Conservation (phyloP, 495 filamentous ascomycete genomes). For the Penicillium argentinense region DNA sequence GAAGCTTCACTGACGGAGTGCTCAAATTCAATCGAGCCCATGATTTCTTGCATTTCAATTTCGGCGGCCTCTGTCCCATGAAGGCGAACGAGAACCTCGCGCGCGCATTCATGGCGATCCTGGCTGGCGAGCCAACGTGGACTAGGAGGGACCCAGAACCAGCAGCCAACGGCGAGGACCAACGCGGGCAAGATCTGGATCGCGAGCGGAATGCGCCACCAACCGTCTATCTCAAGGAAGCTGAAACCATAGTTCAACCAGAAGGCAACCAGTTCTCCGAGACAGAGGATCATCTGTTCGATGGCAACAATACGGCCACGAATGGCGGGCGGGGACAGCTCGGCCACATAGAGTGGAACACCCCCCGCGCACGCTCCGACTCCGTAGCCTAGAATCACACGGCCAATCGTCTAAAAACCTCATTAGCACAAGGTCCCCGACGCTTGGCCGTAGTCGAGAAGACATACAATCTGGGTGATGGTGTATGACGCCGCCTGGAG, state of each 20-base stretch:
- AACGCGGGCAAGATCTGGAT: constrained; percentile 60
- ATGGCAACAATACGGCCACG: constrained; percentile 69
- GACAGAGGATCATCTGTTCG: constrained; percentile 68
- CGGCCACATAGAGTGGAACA: constrained; percentile 72
- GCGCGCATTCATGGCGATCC: constrained; percentile 64
- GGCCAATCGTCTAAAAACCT: constrained; percentile 45
- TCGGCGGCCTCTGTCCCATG: constrained; percentile 56
- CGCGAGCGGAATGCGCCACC: constrained; percentile 65
- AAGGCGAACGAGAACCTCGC: constrained; percentile 61
- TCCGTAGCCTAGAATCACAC: constrained; percentile 59
- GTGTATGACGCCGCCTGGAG: constrained; percentile 59
- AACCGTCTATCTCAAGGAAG: constrained; percentile 52
- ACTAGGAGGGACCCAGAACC: constrained; percentile 71
- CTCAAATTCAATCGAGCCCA: constrained; percentile 71
- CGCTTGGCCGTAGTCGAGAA: not conserved
- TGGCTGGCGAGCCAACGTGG: constrained; percentile 74
- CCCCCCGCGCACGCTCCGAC: constrained; percentile 69
- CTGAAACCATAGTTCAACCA: constrained; percentile 66
- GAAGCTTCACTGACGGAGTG: constrained; percentile 65
- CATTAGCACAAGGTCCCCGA: no score
- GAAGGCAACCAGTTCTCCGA: constrained; percentile 77
- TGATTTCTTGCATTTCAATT: constrained; percentile 76
- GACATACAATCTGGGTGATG: constrained; percentile 52
- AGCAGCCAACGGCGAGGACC: constrained; percentile 61
- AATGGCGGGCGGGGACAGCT: constrained; percentile 49